Conservation (phyloP, 1,284 basidiomycete species). For the Exobasidium cylindrosporum region DNA sequence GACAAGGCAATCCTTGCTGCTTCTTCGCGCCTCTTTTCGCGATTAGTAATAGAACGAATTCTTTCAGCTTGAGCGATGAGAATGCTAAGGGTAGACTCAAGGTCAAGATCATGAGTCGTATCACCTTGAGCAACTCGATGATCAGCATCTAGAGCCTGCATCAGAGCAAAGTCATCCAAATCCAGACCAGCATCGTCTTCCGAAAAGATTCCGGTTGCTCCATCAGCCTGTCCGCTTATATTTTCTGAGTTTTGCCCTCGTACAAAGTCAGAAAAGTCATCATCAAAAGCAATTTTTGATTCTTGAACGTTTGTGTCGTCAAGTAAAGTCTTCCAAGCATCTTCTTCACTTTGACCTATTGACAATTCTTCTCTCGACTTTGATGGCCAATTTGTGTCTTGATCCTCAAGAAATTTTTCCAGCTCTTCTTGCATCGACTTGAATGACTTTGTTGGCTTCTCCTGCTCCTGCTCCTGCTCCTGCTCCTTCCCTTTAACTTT, state of each 20-base stretch:
- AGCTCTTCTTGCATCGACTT: neutral
- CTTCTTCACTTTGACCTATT: neutral
- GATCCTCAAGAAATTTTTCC: slow-evolving; percentile 10
- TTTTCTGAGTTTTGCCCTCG: neutral
- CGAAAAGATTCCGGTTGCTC: neutral
- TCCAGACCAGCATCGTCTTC: neutral
- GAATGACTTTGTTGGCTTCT: neutral
- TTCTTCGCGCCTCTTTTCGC: slow-evolving; percentile 3
- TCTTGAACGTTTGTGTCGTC: neutral
- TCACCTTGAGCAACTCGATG: neutral
- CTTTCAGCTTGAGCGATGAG: slow-evolving; percentile 7
- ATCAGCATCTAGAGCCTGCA: neutral
- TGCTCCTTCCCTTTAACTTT: neutral
- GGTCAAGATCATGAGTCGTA: neutral
- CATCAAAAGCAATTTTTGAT: slow-evolving; percentile 9
- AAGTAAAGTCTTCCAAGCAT: neutral
- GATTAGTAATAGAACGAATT: slow-evolving; percentile 4
- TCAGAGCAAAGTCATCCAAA: neutral
- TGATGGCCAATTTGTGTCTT: slow-evolving; percentile 11
- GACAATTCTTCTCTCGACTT: neutral
- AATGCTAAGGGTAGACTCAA: slow-evolving; percentile 6
- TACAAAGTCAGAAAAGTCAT: slow-evolving; percentile 19
- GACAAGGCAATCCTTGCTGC: slow-evolving; percentile 3
- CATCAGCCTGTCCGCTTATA: neutral
- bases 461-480: neutral